These are phyloP conservation scores for Solanum piurae DNA, from an alignment of 257 asterid species.

Conservation along the genomic window DNA sequence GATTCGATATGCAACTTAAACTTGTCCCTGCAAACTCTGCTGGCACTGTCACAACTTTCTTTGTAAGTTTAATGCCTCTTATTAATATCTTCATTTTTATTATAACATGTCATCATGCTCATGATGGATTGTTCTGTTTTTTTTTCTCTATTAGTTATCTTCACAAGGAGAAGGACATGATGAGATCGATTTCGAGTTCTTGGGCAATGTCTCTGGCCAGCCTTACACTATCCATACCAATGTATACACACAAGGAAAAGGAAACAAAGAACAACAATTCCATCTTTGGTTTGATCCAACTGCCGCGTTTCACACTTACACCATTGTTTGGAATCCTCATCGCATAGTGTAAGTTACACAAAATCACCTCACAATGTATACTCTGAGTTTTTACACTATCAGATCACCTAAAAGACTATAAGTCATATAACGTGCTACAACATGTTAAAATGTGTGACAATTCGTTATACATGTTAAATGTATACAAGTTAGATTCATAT, in stretches of 20 bases:
- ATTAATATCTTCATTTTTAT: not conserved
- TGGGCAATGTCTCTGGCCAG: not conserved
- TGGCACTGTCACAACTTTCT: not conserved
- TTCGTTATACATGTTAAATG: not conserved
- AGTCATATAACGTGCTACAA: not conserved
- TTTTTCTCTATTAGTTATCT: not conserved
- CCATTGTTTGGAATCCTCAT: conserved; percentile 5
- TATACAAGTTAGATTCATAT: not conserved
- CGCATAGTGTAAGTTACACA: not conserved
- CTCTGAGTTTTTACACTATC: not conserved
- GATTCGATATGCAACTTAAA: not conserved
- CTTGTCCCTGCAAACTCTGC: not conserved
- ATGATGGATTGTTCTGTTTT: not conserved
- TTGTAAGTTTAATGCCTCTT: not conserved
- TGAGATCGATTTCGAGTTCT: conserved; percentile 3
- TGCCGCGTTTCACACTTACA: conserved; percentile 1
- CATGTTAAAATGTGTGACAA: not conserved
- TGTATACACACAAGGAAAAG: conserved; percentile 2
- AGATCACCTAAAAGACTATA: not conserved
- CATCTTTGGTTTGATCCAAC: conserved; percentile 9
- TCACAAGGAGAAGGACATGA: not conserved
- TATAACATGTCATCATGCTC: not conserved
- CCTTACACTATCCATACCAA: conserved; percentile 6
- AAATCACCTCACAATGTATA: not conserved
- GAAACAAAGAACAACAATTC: conserved; percentile 6